phyloP scores from a whole-genome alignment of 805 yeast genomes.

The Saturnispora quitensis region DNA sequence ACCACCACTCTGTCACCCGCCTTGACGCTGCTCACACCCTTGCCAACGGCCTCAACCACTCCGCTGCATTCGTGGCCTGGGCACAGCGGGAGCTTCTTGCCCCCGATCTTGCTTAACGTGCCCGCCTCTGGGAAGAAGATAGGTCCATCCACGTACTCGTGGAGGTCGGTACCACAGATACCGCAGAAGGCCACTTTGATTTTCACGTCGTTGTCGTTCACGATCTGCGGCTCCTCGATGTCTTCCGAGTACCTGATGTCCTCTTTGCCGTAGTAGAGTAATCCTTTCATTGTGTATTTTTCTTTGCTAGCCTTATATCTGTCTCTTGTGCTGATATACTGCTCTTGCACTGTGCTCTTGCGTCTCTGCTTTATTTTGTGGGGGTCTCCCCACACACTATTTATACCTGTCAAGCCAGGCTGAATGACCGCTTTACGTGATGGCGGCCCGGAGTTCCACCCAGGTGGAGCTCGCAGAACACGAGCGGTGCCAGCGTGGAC shows the following conservation, averaged over 20 bases:
- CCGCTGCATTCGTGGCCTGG: slow-evolving; percentile 32
- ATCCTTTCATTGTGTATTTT: slow-evolving; percentile 33
- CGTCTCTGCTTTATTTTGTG: background rate
- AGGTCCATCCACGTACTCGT: slow-evolving; percentile 50
- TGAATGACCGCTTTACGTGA: background rate
- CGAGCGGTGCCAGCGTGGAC: background rate
- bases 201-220: slow-evolving; percentile 23
- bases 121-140: slow-evolving; percentile 36
- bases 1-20: slow-evolving; percentile 54
- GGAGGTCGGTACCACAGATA: slow-evolving; percentile 56
- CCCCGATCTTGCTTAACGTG: slow-evolving; percentile 30
- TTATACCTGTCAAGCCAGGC: background rate
- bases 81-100: slow-evolving; percentile 26
- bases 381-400: background rate
- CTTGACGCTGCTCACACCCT: slow-evolving; percentile 33
- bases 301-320: background rate
- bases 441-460: background rate
- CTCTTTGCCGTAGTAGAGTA: slow-evolving; percentile 38
- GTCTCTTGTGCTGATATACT: background rate
- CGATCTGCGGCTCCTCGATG: slow-evolving; percentile 21
- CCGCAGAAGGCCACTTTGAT: slow-evolving; percentile 41
- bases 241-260: slow-evolving; percentile 34
- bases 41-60: slow-evolving; percentile 33
- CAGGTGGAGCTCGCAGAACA: background rate
- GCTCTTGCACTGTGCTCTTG: too few relatives aligned